Base-by-base conservation (phyloP, 164 flowering plant species). In the Stephania yunnanensis region DNA sequence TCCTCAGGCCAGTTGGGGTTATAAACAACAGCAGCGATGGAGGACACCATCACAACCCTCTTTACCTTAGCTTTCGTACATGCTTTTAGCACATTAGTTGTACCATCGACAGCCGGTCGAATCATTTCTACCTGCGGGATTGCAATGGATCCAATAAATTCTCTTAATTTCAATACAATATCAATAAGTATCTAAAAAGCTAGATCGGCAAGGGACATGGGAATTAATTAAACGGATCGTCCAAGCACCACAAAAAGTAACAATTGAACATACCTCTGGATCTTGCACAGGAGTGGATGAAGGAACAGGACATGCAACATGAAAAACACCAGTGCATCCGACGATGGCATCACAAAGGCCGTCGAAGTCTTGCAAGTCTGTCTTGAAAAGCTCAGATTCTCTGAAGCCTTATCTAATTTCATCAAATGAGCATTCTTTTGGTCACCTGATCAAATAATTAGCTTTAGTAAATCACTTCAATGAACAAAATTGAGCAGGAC, bases 281-380 rank as follows among this genome's bases (percentile, higher is more conserved):
- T 36, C 1, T 36, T 36, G 42, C 42, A 64, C 83, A 25, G 25
- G 25, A 25, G 25, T 25, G 25, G 25, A 25, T 25, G 25, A 25
- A 25, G 25, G 25, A 25, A 25, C 25, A 25, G 25, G 25, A 25
- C 25, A 74, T 68, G 93, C 93, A 78, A 85, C 82, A 80, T 88
- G 91, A 73, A 90, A 86, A 11, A 90, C 91, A 25, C 90, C 94
- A 44, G 1, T 20, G 80, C 94, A 90, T 65, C 90, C 91, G 46
- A 22, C 53, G 72, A 89, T 78, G 53, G 94, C 90, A 1, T 84
- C 78, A 68, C 1, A 64, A n/a, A 90, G 81, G 55, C 84, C 69
- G 15, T 79, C 67, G 61, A 79, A 83, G 76, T 89, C 88, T 74
- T 89, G 74, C 78, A 90, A 72, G 46, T 87, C 87, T 20, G 89